Evolutionary conservation across 768 basidiomycete species (phyloP).

Genomic region (Hortiboletus campestris): DNA sequence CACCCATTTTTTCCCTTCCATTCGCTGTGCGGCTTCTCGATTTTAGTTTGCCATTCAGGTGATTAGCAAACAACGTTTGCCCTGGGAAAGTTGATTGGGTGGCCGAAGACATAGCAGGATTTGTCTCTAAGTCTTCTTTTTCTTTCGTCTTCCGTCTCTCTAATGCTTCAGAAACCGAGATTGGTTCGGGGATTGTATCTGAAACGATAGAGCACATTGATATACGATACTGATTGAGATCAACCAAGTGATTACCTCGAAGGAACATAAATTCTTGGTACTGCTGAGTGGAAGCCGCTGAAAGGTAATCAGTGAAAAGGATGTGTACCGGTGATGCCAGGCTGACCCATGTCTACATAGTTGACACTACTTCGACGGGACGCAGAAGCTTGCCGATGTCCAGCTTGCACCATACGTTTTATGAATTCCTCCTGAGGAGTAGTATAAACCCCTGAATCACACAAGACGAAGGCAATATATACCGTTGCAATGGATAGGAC

Average conservation of each 20-base stretch:
- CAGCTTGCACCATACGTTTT: conserved; percentile 68
- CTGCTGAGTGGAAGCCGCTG: conserved; percentile 58
- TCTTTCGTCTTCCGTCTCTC: conserved; percentile 50
- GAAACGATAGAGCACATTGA: conserved; percentile 6
- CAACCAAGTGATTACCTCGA: conserved; percentile 42
- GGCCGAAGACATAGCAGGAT: conserved; percentile 49
- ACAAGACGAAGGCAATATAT: conserved; percentile 15
- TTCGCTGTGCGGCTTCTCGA: conserved; percentile 38
- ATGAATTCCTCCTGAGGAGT: conserved; percentile 77
- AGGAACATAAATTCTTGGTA: conserved; percentile 73
- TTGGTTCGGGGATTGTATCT: conserved; percentile 69
- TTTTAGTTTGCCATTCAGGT: conserved; percentile 38
- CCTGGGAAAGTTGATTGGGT: conserved; percentile 27
- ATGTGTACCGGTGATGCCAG: neutral
- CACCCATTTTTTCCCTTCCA: conserved; percentile 33
- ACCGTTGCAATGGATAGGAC: conserved; percentile 78
- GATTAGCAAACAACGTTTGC: conserved; percentile 17
- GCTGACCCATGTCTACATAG: conserved; percentile 76
- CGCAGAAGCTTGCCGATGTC: conserved; percentile 60
- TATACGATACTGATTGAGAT: neutral
- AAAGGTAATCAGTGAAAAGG: conserved; percentile 6
- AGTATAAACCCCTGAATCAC: conserved; percentile 12
- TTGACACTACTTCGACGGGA: conserved; percentile 58
- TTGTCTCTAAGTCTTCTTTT: conserved; percentile 56
- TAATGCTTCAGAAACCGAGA: conserved; percentile 60